Base-by-base conservation (phyloP, 2,329 filamentous ascomycete genomes). In the Hypomyces rosellus region DNA sequence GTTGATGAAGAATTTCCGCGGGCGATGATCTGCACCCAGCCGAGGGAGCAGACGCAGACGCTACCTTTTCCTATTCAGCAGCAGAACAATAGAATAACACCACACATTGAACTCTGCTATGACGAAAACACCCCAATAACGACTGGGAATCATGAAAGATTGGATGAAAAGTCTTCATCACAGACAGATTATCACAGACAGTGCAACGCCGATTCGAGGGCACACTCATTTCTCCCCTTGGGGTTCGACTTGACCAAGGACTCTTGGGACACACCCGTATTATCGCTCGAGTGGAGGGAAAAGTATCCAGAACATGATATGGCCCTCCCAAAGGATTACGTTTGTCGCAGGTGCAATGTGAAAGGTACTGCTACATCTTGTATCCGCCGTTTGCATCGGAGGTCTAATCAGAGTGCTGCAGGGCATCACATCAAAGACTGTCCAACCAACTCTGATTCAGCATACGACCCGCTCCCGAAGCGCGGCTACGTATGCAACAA, bases 391-490 rank as follows among this genome's bases (percentile, higher is more conserved):
- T 20, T 22, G 33, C 33, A 22, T 34, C 20, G n/a, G 20, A 16
- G 20, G 5, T 20, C 50, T 45, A 38, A 50, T 20, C 14, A 30
- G 40, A 38, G 33, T 42, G 15, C 14, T 16, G 6, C n/a, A 62
- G 60, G 57, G 2, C 57, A 57, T 45, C 48, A 50, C 22, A 47
- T 59, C 20, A 49, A 53, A 16, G 30, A 59, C 7, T 60, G 57
- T 37, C 46, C 52, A 11, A 51, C 44, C 18, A 54, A 49, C 13
- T 22, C 22, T n/a, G 41, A 49, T 14, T 39, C 46, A 12, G 34
- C 33, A 2, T 48, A 14, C 14, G 48, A 52, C 22, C 34, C 13
- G 9, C 33, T 9, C 3, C 52, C 51, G 18, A 52, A 42, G 3
- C 33, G 45, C 14, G 46, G 46, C 11, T 59, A 60, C 34, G 14